Conservation (phyloP, 208 protist species). For the Eutreptiella sp. region DNA sequence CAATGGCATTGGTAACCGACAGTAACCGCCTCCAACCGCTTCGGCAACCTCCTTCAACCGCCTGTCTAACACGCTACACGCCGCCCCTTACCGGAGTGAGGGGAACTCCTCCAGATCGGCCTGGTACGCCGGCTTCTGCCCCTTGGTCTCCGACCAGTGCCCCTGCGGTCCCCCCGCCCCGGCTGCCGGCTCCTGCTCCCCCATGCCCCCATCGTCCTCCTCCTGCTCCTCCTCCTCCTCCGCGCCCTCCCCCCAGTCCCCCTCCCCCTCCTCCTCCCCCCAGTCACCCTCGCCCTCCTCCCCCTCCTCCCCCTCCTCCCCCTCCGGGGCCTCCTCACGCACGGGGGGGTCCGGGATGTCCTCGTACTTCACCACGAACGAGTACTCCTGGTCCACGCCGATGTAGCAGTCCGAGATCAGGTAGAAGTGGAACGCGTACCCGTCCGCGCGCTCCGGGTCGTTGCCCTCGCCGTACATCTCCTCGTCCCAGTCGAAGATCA, state of each 20-base stretch:
- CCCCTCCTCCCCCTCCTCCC: conserved; percentile 57
- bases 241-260: conserved; percentile 64
- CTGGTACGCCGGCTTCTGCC: no score
- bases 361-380: conserved; percentile 46
- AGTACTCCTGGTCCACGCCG: conserved; percentile 77
- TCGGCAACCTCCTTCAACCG: no score
- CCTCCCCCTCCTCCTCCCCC: conserved; percentile 38
- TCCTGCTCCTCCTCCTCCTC: conserved; percentile 54
- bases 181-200: conserved; percentile 52
- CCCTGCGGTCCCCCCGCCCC: conserved; percentile 47
- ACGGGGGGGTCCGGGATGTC: conserved; percentile 74
- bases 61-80: no score
- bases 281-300: conserved; percentile 36
- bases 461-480: conserved; percentile 55
- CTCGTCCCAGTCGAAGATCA: conserved; percentile 77
- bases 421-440: conserved; percentile 52
- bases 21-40: no score
- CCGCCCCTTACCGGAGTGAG: no score
- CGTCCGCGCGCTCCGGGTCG: conserved; percentile 20
- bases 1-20: no score
- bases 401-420: conserved; percentile 80
- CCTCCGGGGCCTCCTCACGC: conserved; percentile 71
- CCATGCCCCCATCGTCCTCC: conserved; percentile 51
- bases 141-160: conserved; percentile 61
- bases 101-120: no score